Conservation (phyloP, 2,329 filamentous ascomycete species). For the Delphinella strobiligena region DNA sequence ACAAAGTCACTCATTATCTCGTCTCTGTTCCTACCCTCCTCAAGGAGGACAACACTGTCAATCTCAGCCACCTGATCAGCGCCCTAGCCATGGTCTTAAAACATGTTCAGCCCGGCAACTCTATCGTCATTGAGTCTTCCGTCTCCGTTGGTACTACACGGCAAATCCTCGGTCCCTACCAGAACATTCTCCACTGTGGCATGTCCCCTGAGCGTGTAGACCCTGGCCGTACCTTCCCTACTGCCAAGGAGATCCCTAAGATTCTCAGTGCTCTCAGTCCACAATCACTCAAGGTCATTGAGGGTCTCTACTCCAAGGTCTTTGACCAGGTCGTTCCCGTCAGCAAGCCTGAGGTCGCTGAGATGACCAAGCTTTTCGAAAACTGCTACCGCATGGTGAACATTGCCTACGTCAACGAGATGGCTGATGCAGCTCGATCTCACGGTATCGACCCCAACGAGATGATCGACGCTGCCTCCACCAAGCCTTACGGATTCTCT, state of each 20-base stretch:
- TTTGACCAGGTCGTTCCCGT: conserved; percentile 39
- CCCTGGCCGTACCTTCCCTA: conserved; percentile 12
- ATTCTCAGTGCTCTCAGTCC: conserved; percentile 40
- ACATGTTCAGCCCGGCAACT: conserved; percentile 32
- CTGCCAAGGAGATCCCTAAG: conserved; percentile 36
- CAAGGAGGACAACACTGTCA: conserved; percentile 33
- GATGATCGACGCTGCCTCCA: conserved; percentile 10
- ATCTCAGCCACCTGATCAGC: conserved; percentile 34
- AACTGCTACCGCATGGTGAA: conserved; percentile 36
- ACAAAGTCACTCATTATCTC: conserved; percentile 38
- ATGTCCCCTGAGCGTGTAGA: conserved; percentile 23
- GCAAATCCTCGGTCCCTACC: conserved; percentile 31
- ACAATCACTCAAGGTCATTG: conserved; percentile 34
- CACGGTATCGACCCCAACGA: conserved; percentile 12
- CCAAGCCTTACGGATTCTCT: conserved; percentile 35
- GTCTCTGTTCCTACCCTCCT: conserved; percentile 43
- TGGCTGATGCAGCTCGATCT: conserved; percentile 11
- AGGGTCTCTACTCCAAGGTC: conserved; percentile 33
- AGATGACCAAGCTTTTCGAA: conserved; percentile 48
- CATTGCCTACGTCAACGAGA: conserved; percentile 14
- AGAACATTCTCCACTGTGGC: conserved; percentile 27
- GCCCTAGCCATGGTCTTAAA: conserved; percentile 31
- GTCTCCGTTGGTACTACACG: conserved; percentile 45
- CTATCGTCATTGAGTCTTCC: conserved; percentile 42
- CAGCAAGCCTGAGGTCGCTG: conserved; percentile 41